phyloP scores from a whole-genome alignment of 2,329 filamentous ascomycete genomes.

The Geosmithia putterillii region DNA sequence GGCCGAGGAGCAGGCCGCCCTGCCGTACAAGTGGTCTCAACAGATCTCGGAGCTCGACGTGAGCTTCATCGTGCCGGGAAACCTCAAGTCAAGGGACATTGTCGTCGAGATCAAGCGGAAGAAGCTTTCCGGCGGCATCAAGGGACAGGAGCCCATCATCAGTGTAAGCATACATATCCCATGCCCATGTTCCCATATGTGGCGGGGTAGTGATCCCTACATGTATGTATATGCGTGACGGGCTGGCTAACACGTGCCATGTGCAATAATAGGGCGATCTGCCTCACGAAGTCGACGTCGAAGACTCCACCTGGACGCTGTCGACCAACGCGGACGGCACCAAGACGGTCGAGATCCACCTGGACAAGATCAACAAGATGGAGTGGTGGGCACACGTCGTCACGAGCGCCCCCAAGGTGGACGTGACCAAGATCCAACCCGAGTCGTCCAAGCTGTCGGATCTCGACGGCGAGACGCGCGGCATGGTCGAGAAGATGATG shows the following conservation, averaged over 20 bases:
- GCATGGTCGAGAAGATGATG: constrained; percentile 99
- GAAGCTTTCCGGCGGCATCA: constrained; percentile 67
- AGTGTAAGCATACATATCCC: constrained; percentile 9
- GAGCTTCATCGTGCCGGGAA: constrained; percentile 63
- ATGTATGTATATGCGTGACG: no score
- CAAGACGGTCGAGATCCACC: constrained; percentile 63
- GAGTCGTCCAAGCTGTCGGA: constrained; percentile 88
- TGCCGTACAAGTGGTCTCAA: constrained; percentile 97
- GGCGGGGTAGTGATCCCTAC: no score
- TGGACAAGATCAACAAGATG: constrained; percentile 94
- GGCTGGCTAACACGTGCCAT: neutral
- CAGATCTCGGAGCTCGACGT: constrained; percentile 82
- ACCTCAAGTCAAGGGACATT: constrained; percentile 74
- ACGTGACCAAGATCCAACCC: constrained; percentile 87
- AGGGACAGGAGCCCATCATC: constrained; percentile 78
- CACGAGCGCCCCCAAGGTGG: constrained; percentile 76
- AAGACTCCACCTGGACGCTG: constrained; percentile 94
- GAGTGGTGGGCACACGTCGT: constrained; percentile 97
- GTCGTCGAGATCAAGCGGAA: constrained; percentile 72
- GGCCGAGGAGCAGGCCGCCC: constrained; percentile 71
- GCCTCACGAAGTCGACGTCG: constrained; percentile 63
- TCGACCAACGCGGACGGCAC: constrained; percentile 57
- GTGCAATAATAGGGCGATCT: constrained; percentile 59
- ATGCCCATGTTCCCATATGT: no score
- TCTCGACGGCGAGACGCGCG: constrained; percentile 84